Percentiles rank a stretch among this genome's conserved stretches.
These are phyloP conservation scores for Chrysanthemum lavandulifolium DNA, from an alignment of 129 eudicot species.

Conservation along the genomic window DNA sequence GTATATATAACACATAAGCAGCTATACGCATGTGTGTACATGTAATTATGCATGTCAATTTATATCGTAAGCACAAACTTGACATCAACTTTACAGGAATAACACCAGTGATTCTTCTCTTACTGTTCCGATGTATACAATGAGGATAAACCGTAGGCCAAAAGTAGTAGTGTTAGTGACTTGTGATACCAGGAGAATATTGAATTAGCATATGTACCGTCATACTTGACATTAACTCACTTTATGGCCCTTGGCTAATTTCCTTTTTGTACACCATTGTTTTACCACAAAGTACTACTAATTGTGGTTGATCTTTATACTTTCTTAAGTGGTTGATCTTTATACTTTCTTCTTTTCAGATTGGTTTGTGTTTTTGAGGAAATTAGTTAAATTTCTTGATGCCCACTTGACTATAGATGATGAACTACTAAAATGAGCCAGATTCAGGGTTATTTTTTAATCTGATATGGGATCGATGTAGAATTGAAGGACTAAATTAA, in stretches of 20 bases:
- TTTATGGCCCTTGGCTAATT: not conserved
- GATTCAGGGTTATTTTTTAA: not conserved
- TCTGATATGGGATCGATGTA: conserved; percentile 14
- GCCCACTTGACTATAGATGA: conserved; percentile 7
- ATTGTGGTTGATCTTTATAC: not conserved
- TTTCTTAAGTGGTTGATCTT: not conserved
- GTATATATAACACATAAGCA: no score
- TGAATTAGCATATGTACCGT: not conserved
- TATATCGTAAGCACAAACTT: not conserved
- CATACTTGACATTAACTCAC: no score
- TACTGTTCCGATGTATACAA: not conserved
- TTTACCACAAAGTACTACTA: not conserved
- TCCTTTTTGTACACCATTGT: not conserved
- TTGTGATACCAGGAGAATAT: not conserved
- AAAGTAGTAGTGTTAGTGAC: conserved; percentile 3
- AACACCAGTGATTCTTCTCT: not conserved
- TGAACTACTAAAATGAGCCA: not conserved
- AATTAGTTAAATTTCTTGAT: not conserved
- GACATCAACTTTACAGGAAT: conserved; percentile 3
- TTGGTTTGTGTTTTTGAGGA: not conserved
- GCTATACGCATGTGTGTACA: no score
- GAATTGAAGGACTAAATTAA: not conserved
- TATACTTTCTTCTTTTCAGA: not conserved
- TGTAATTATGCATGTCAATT: not conserved
- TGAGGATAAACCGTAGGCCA: not conserved